A percentile compares a stretch with the other conserved stretches of the same genome.
These are phyloP conservation scores for Neonectria sp. DNA, from an alignment of 2,329 filamentous ascomycete species.

Conservation along the genomic window DNA sequence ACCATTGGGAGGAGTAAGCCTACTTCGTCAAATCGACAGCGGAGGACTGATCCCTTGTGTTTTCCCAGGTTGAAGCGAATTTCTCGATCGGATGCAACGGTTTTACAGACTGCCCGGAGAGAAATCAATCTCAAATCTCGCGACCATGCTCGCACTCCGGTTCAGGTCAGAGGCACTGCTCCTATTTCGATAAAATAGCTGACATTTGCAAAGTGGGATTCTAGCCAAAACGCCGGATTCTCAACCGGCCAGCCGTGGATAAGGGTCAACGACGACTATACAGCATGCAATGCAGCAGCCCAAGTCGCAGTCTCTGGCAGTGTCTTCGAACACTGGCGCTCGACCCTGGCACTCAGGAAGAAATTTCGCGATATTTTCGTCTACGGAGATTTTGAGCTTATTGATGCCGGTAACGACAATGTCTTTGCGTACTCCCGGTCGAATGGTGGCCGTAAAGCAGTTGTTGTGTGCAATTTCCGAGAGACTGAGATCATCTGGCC, in stretches of 20 bases:
- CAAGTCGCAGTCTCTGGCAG: conserved; percentile 33
- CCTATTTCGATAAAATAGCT: not conserved
- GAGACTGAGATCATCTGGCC: too few relatives aligned
- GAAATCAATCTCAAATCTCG: not conserved
- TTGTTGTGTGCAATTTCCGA: too few relatives aligned
- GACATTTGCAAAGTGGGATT: too few relatives aligned
- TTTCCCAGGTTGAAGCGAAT: not conserved
- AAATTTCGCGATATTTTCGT: conserved; percentile 42
- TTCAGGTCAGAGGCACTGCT: not conserved
- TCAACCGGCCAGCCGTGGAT: conserved; percentile 45
- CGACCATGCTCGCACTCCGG: not conserved
- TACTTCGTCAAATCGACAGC: not conserved
- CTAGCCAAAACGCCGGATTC: conserved; percentile 60
- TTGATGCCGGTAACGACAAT: too few relatives aligned
- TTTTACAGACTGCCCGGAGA: not conserved
- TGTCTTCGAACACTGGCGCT: conserved; percentile 39
- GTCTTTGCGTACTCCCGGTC: too few relatives aligned
- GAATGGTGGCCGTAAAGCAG: too few relatives aligned
- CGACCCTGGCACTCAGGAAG: conserved; percentile 33
- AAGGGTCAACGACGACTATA: conserved; percentile 44
- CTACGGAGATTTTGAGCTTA: conserved; percentile 32
- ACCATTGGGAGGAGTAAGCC: conserved; percentile 54
- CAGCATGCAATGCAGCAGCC: conserved; percentile 35
- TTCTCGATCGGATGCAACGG: not conserved
- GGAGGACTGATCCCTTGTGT: not conserved